A percentile compares a stretch with the other conserved stretches of the same genome.
Evolutionary conservation across 2,329 filamentous ascomycete genomes (phyloP).

Genomic region (Sporothrix phasma): DNA sequence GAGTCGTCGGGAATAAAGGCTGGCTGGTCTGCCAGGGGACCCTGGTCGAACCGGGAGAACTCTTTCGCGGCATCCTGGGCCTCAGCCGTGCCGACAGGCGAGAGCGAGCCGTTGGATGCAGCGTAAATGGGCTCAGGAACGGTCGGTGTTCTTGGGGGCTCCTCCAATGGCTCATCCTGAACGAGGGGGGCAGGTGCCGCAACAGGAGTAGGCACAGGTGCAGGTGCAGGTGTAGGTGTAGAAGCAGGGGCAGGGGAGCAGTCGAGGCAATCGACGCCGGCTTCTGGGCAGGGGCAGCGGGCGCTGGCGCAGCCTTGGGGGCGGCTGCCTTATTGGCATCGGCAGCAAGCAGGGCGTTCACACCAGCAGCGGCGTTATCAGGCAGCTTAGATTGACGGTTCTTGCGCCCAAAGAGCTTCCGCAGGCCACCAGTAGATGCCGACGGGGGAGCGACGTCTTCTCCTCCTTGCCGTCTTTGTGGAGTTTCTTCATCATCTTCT

Average conservation of each 20-base stretch:
- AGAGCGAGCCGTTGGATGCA: conserved; percentile 38
- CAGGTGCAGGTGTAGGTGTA: conserved; percentile 15
- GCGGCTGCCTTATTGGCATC: conserved; percentile 18
- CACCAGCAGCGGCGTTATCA: conserved; percentile 42
- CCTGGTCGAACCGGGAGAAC: conserved; percentile 70
- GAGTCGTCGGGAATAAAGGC: conserved; percentile 58
- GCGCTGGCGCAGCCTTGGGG: not conserved
- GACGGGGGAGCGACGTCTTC: conserved; percentile 20
- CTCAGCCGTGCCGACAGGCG: conserved; percentile 51
- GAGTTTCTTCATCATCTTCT: conserved; percentile 42
- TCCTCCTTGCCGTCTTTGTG: conserved; percentile 39
- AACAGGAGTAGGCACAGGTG: conserved; percentile 16
- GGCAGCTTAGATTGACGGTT: conserved; percentile 48
- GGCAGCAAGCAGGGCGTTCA: conserved; percentile 41
- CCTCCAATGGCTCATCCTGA: conserved; percentile 19
- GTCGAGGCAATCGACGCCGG: conserved; percentile 4
- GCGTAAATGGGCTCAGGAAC: conserved; percentile 32
- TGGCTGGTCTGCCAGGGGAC: conserved; percentile 76
- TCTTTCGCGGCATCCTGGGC: conserved; percentile 49
- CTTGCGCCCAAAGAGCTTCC: conserved; percentile 57
- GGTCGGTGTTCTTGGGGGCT: conserved; percentile 18
- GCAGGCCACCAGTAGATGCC: conserved; percentile 38
- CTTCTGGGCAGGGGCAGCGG: not conserved
- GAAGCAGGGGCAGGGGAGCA: conserved; percentile 11
- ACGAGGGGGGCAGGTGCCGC: conserved; percentile 16